Evolutionary conservation across 1,284 basidiomycete genomes (phyloP), one percentile per base, ranked within the genome.

Genomic region (Cutaneotrichosporon sp.): DNA sequence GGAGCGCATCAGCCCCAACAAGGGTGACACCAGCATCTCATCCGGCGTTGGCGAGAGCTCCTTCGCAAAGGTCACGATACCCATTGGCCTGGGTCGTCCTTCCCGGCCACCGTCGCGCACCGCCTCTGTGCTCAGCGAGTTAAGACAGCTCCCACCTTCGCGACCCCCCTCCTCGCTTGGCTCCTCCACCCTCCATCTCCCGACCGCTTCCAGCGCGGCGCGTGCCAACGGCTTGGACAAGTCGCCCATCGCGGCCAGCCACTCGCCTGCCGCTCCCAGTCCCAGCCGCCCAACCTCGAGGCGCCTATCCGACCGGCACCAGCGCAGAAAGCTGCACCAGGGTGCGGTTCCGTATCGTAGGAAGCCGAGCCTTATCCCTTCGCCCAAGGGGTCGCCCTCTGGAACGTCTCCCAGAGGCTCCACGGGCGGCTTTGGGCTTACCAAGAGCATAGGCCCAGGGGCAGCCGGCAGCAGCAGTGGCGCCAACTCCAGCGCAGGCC

Each of bases 121-220:
- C 0, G 29, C 42, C 11, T 56, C 61, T 13, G 54, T 42, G 7
- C 38, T 64, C 6, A 45, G 60, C 4, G 60, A 64, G 53, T 33
- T 62, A 9, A 58, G 61, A 47, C 66, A 67, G 42, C 27, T 67
- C 8, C 66, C 66, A 7, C 46, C 46, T 3, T 29, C 47, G 3
- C 59, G 58, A 9, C 45, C 59, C 2, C 18, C 55, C 7, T 33
- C 53, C 13, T 33, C 51, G 7, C 51, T 38, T 24, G 51, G 51
- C n/a, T 53, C 25, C 29, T 63, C 62, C 20, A 60, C 58, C 4
- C 63, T 67, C 3, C 46, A 62, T 31, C 54, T 62, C 38, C 65
- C 65, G 4, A 67, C 65, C 0, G 65, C 65, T 2, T 57, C 65
- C 16, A 64, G 62, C 6, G 59, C 62, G 1, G 62, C 62, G 3